Base-by-base conservation (phyloP, 495 filamentous ascomycete species). In the Aspergillus diversus region DNA sequence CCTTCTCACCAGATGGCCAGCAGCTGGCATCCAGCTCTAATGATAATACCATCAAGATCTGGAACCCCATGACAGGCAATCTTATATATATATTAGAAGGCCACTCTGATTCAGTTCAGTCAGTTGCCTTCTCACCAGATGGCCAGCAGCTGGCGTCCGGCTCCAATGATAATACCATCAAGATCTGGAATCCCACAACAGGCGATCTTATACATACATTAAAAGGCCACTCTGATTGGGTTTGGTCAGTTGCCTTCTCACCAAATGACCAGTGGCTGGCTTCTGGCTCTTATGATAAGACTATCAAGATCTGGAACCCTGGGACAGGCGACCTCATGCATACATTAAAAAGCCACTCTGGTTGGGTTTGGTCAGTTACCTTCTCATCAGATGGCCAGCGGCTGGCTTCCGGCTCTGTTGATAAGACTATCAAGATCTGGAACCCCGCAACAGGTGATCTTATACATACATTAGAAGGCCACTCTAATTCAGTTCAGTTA, bases 151-250 rank as follows among this genome's bases (percentile, higher is more conserved):
- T 60, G 12, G 65, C 54, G 15, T 69, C 65, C 46, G 53, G 16
- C 33, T 69, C 57, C 2, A 11, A 50, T 52, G 70, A 74, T 60
- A 27, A 43, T 0, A 68, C 63, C 47, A 39, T 73, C 2, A 55
- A 68, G 37, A 13, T 75, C 3, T 60, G 33, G 46, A 13, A 60
- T 35, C 6, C 46, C 4, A 57, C 27, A 31, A 60, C 31, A 11
- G 27, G 46, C 46, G 8, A 13, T 5, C 39, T 46, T 27, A 33
- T 34, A n/a, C 27, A 49, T 7, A 59, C 57, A 5, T 15, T 33
- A 2, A 54, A 64, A 15, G 46, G 63, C 50, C 61, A 72, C 66
- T 63, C 57, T 33, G n/a, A 33, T 33, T 47, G 31, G 31, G 47
- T 50, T 50, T 27, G 17, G 5, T 58, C 55, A 33, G 55, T 58